phyloP scores from a whole-genome alignment of 2,329 filamentous ascomycete genomes.

The Penicillium sp. region DNA sequence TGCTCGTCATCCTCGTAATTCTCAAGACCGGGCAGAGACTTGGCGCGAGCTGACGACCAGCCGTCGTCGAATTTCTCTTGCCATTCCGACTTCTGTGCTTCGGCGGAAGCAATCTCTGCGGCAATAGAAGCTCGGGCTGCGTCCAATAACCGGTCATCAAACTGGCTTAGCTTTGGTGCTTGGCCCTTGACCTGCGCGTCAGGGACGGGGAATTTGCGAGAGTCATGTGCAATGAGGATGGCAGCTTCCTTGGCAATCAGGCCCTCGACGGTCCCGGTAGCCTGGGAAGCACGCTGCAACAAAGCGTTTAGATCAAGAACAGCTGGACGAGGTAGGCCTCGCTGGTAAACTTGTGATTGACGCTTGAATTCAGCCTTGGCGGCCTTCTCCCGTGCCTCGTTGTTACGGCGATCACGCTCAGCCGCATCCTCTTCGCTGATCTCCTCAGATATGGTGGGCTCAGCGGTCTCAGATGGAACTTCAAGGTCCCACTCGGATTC shows the following conservation, averaged over 20 bases:
- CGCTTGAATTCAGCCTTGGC: constrained; percentile 70
- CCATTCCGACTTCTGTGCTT: constrained; percentile 46
- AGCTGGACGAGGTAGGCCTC: constrained; percentile 72
- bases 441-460: constrained; percentile 52
- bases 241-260: constrained; percentile 76
- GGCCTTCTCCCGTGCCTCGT: constrained; percentile 60
- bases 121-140: constrained; percentile 75
- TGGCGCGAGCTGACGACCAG: constrained; percentile 52
- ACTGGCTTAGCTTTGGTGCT: constrained; percentile 57
- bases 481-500: constrained; percentile 90
- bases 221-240: constrained; percentile 77
- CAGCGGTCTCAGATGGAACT: constrained; percentile 75
- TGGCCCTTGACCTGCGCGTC: constrained; percentile 64
- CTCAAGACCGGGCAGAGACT: constrained; percentile 68
- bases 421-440: constrained; percentile 66
- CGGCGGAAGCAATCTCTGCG: constrained; percentile 59
- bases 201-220: constrained; percentile 68
- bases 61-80: constrained; percentile 50
- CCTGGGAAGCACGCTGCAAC: constrained; percentile 59
- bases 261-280: constrained; percentile 63
- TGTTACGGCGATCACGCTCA: constrained; percentile 70
- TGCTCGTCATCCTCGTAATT: constrained; percentile 76
- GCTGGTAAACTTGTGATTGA: constrained; percentile 89
- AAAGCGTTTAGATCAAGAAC: constrained; percentile 69
- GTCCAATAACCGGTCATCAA: constrained; percentile 70